A percentile compares a stretch with the other conserved stretches of the same genome.
Evolutionary conservation across 1,284 basidiomycete genomes (phyloP).

Genomic region (Heliocybe sulcata): DNA sequence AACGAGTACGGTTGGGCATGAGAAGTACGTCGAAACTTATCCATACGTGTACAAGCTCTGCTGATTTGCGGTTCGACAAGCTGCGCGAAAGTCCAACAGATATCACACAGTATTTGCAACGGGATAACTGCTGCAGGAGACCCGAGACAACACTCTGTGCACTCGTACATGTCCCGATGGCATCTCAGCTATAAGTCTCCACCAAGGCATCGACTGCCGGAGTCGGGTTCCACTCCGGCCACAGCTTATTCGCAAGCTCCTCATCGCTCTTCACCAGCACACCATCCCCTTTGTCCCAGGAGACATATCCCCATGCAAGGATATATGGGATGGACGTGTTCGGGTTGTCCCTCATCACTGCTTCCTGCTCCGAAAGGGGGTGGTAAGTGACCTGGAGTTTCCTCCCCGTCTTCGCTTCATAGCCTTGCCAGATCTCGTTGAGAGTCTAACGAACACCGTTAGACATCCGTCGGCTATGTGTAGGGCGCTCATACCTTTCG

Average conservation of each 20-base stretch:
- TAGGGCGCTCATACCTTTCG: constrained; percentile 12
- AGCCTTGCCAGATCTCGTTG: constrained; percentile 10
- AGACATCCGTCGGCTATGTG: not conserved
- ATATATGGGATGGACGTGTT: constrained; percentile 7
- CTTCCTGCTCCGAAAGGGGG: constrained; percentile 7
- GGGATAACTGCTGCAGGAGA: too few relatives aligned
- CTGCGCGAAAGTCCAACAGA: too few relatives aligned
- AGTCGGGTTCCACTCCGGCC: constrained; percentile 14
- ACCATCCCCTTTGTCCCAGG: constrained; percentile 8
- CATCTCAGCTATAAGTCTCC: not conserved
- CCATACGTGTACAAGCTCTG: too few relatives aligned
- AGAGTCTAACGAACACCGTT: constrained; percentile 8
- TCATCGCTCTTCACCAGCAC: constrained; percentile 4
- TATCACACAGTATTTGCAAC: too few relatives aligned
- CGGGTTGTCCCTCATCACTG: constrained; percentile 5
- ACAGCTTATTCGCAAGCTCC: constrained; percentile 9
- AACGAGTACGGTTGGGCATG: too few relatives aligned
- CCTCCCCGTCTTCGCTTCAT: constrained; percentile 9
- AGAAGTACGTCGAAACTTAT: too few relatives aligned
- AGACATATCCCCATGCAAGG: constrained; percentile 1
- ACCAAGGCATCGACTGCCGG: constrained; percentile 9
- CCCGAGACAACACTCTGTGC: too few relatives aligned
- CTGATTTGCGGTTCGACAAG: too few relatives aligned
- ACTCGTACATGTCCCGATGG: too few relatives aligned
- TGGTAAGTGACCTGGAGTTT: constrained; percentile 10